phyloP scores from a whole-genome alignment of 2,329 filamentous ascomycete species.

The Neonectria ditissima region DNA sequence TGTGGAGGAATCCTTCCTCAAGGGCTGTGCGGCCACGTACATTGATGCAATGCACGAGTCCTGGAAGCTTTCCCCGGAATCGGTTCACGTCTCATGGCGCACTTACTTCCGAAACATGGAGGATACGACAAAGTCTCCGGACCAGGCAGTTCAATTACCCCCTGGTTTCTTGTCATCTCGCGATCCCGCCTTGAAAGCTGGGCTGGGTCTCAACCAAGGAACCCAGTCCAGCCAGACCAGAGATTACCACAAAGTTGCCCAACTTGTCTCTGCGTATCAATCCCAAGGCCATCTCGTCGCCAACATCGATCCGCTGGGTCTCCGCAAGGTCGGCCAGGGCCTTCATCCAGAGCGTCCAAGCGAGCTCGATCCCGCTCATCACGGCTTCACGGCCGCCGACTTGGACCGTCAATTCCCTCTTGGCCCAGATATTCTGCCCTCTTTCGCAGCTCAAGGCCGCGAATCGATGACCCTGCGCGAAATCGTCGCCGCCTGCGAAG shows the following conservation, averaged over 20 bases:
- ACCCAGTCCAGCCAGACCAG: slow-evolving; percentile 81
- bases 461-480: slow-evolving; percentile 96
- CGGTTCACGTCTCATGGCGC: slow-evolving; percentile 97
- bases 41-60: slow-evolving; percentile 99
- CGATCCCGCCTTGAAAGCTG: slow-evolving; percentile 76
- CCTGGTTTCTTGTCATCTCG: slow-evolving; percentile 89
- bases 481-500: slow-evolving; percentile 91
- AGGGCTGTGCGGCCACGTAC: slow-evolving; percentile 96
- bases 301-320: slow-evolving; percentile 93
- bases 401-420: slow-evolving; percentile 89
- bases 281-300: slow-evolving; percentile 97
- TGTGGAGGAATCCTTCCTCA: slow-evolving; percentile 72
- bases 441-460: slow-evolving; percentile 85
- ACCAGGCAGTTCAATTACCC: slow-evolving; percentile 93
- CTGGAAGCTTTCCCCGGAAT: slow-evolving; percentile 92
- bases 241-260: slow-evolving; percentile 96
- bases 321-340: slow-evolving; percentile 77
- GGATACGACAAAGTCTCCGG: slow-evolving; percentile 93
- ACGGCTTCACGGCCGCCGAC: slow-evolving; percentile 92
- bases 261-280: slow-evolving; percentile 95
- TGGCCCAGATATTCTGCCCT: slow-evolving; percentile 91
- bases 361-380: slow-evolving; percentile 90
- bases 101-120: slow-evolving; percentile 99
- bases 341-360: slow-evolving; percentile 88
- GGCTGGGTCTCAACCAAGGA: slow-evolving; percentile 56